Base-by-base conservation (phyloP, 2,329 filamentous ascomycete genomes). In the Basipetospora chlamydospora region DNA sequence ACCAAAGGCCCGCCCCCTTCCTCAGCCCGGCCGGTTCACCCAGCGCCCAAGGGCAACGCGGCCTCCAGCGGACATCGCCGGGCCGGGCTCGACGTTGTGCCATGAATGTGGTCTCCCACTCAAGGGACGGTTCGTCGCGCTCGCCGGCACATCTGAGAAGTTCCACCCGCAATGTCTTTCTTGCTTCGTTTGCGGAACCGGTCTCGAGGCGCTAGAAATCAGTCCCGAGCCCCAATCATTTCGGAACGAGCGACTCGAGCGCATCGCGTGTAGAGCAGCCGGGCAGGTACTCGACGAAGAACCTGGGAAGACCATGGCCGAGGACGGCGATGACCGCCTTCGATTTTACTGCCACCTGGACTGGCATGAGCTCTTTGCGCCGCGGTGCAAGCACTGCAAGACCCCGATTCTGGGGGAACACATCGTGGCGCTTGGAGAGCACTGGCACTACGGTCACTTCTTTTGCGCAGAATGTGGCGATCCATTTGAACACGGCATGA, bases 381-480 rank as follows among this genome's bases (percentile, higher is more conserved):
- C 90, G 4, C 77, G 85, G 28, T 98, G 90, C 68, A 90, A 90
- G 60, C 86, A 83, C 55, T 98, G 90, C 70, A 86, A 81, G 55
- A 98, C 90, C 6, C 88, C 90, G 3, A 98, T 98, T 49, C 77
- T 96, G 46, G 87, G 87, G 28, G 87, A 96, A 58, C 85, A 96
- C 46, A 78, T 95, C 22, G 79, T 95, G 11, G 90, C 90, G 2
- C 84, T 93, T 39, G 90, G 90, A 1, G 74, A 79, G n/a, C 86
- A 94, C 59, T 98, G 85, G 83, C 90, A 98, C 56, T 82, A 83
- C 37, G 90, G 90, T 0, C 90, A 98, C 60, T 98, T 98, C 63
- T 98, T 98, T 70, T 98, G 90, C 53, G 90, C 90, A 28, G 86
- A 98, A 65, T 98, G 90, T 54, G 90, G 90, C 46, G 88, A 98